Conservation (phyloP, 805 yeast genomes). For the Wickerhamiella sorbophila region DNA sequence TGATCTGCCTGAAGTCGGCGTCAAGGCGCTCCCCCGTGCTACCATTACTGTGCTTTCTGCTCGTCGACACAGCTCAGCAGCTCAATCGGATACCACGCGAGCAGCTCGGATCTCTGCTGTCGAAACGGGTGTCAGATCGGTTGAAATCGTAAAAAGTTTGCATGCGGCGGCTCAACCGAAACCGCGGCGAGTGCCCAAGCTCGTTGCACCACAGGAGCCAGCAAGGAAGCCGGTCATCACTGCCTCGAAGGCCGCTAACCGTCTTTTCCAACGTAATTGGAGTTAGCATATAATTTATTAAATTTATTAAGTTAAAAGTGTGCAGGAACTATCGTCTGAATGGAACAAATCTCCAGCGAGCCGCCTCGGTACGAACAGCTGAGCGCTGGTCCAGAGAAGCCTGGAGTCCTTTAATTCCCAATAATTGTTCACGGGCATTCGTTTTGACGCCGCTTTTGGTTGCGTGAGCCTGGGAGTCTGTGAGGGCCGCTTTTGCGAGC, state of each 20-base stretch:
- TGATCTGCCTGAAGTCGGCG: background rate
- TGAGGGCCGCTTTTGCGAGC: background rate
- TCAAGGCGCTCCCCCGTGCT: constrained; percentile 1
- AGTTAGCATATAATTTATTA: background rate
- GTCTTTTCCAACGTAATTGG: constrained; percentile 11
- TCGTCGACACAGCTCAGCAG: background rate
- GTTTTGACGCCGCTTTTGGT: constrained; percentile 1
- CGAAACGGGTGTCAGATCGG: constrained; percentile 6
- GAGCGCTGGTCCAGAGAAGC: too few species aligned
- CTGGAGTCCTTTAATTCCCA: constrained; percentile 5
- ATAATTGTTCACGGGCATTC: constrained; percentile 4
- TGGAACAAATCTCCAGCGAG: constrained; percentile 13
- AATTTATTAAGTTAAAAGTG: background rate
- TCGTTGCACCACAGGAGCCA: constrained; percentile 2
- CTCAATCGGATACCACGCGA: constrained; percentile 4
- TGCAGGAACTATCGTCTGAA: constrained; percentile 5
- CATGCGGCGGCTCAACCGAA: constrained; percentile 5
- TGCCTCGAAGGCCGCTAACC: constrained; percentile 1
- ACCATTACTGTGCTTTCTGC: background rate
- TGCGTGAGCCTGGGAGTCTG: constrained; percentile 1
- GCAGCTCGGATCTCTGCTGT: constrained; percentile 11
- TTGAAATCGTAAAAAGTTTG: constrained; percentile 9
- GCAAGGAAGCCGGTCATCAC: constrained; percentile 5
- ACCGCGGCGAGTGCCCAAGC: constrained; percentile 1
- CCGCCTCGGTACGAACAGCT: constrained; percentile 1